Conservation (phyloP, 73 alveolate genomes). For the Paramecium primaurelia region DNA sequence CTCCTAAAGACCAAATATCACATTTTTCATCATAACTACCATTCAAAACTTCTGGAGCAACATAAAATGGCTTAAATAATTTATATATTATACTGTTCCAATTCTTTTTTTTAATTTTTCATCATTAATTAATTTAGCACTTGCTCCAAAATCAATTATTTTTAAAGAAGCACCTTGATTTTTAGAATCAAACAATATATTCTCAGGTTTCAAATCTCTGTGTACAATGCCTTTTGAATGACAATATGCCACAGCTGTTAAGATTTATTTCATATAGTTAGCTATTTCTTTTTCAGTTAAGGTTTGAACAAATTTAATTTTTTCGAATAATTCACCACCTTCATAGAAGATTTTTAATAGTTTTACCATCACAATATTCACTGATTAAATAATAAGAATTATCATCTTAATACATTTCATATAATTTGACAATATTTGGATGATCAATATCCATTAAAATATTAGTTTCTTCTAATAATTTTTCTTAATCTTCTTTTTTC, state of each 20-base stretch:
- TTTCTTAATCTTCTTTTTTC: slow-evolving; percentile 3
- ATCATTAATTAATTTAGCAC: slow-evolving; percentile 42
- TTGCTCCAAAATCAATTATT: slow-evolving; percentile 88
- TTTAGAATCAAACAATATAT: slow-evolving; percentile 80
- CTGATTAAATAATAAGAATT: slow-evolving; percentile 15
- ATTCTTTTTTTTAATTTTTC: slow-evolving; percentile 43
- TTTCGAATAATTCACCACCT: slow-evolving; percentile 71
- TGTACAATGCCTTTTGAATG: slow-evolving; percentile 91
- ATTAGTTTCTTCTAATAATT: slow-evolving; percentile 34
- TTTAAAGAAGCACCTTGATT: slow-evolving; percentile 75
- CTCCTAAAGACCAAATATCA: slow-evolving; percentile 73
- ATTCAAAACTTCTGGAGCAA: slow-evolving; percentile 73
- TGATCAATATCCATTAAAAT: slow-evolving; percentile 47
- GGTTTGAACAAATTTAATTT: slow-evolving; percentile 65
- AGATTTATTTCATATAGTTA: slow-evolving; percentile 69
- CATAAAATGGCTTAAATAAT: slow-evolving; percentile 43
- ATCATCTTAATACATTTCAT: slow-evolving; percentile 26
- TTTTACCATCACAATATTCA: slow-evolving; percentile 50
- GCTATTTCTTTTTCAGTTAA: slow-evolving; percentile 73
- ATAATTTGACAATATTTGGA: slow-evolving; percentile 47
- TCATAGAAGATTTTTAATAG: not conserved
- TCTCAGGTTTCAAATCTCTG: slow-evolving; percentile 95
- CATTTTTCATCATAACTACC: slow-evolving; percentile 68
- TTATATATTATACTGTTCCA: slow-evolving; percentile 36
- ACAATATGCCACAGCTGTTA: slow-evolving; percentile 81